Base-by-base conservation (phyloP, 345 rosid genomes). In the Eucalyptus melliodora region DNA sequence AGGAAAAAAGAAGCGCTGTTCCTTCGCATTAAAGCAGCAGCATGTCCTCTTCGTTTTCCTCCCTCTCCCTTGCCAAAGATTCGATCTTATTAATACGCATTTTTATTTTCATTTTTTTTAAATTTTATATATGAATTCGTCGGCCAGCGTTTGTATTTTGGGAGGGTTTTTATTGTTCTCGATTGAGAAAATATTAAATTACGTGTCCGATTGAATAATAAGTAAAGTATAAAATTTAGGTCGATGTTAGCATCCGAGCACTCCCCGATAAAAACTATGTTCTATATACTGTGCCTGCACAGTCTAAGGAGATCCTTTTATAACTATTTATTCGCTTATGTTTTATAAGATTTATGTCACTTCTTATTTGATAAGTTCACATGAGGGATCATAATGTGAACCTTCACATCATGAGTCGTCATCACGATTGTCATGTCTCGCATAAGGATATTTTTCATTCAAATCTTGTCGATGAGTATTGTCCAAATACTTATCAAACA, bases 351-450 rank as follows among this genome's bases (percentile, higher is more conserved):
- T 72, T 2, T 2, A 72, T 19, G 23, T 3, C 4, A 1, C 19
- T 72, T 72, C 24, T 34, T 6, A 6, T 5, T 6, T 21, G 12
- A 72, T 9, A 3, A 72, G 82, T 34, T 72, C 12, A 34, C 24
- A 8, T 53, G 0, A 8, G 1, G 26, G 0, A 53, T 53, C 5
- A 53, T 21, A 53, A 21, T 53, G 1, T 21, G 5, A 53, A 53
- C 26, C 9, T 53, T 77, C 26, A 77, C 27, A 77, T 19, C 15
- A 11, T 0, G 3, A 0, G 27, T 77, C 83, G 0, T 21, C 1
- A 77, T 77, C 47, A 11, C 8, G 1, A 72, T 21, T 11, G 15
- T 37, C 83, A 37, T 5, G 3, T 77, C 47, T 37, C 3, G 6
- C 9, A 3, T 37, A 3, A 19, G 21, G 1, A 77, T 77, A 19